Evolutionary conservation across 441 rosid species (phyloP), one percentile per base, ranked within the genome.

Genomic region (Codiaeum variegatum): DNA sequence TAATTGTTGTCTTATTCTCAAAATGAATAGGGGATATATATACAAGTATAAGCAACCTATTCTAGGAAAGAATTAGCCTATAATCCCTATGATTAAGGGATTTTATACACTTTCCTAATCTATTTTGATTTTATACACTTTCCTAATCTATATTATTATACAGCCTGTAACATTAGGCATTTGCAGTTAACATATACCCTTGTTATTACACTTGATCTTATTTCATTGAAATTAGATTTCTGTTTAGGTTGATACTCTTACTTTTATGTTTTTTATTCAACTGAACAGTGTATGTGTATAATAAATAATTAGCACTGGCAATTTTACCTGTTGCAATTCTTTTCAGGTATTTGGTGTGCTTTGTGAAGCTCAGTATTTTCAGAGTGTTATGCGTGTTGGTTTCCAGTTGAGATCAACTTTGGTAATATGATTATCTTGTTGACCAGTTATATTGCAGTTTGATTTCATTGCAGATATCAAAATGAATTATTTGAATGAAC

Each of bases 301-400:
- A 36, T 21, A 16, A 18, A 18, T 47, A 34, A 51, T 67, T 7
- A 60, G n/a, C n/a, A 56, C 46, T 23, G 32, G 5, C 9, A 62
- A 66, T 72, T 76, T 83, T 75, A 78, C 72, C 74, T 69, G 71
- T 44, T 76, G 62, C 8, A 34, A 77, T 73, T 63, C 75, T 77
- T 62, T 80, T 71, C 93, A 96, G 99, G 90, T 87, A 55, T 69
- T 92, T 61, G 98, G 98, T 0, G 99, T 93, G 75, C 81, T 96
- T 60, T 89, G 75, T 73, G 99, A 96, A 88, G 98, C 98, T 75
- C 99, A 96, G 71, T 96, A 94, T 84, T 94, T 96, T 76, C 91
- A 88, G 86, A 96, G 94, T 90, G 97, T 93, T 74, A 83, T 96
- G 94, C 97, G 99, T 71, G 92, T 88, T 72, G 99, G 99, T 73